These are phyloP conservation scores for Dactylellina sp. DNA, from an alignment of 2,329 filamentous ascomycete species.

Conservation along the genomic window DNA sequence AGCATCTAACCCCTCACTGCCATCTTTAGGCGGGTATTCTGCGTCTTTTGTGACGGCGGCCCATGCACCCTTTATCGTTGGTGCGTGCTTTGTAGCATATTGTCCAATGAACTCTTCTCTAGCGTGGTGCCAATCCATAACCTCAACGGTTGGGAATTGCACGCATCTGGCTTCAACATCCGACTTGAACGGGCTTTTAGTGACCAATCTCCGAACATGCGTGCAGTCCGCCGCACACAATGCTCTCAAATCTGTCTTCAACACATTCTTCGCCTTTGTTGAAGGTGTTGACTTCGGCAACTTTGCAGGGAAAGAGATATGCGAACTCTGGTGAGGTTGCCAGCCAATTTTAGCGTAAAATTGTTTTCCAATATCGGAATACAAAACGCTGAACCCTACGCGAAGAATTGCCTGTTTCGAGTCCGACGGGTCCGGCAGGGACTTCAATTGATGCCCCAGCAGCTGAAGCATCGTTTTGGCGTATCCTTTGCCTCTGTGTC, in stretches of 20 bases:
- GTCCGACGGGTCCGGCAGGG: constrained; percentile 33
- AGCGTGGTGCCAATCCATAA: constrained; percentile 56
- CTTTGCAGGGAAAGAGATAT: constrained; percentile 54
- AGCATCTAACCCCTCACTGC: constrained; percentile 38
- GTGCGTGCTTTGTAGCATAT: constrained; percentile 37
- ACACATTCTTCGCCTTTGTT: constrained; percentile 40
- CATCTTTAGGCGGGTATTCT: constrained; percentile 44
- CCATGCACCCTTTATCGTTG: constrained; percentile 48
- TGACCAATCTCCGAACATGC: constrained; percentile 29
- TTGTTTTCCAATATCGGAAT: constrained; percentile 55
- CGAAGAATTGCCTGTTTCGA: constrained; percentile 22
- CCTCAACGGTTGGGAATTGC: constrained; percentile 44
- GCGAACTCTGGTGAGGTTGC: constrained; percentile 50
- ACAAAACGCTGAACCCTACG: constrained; percentile 56
- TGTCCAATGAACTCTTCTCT: constrained; percentile 55
- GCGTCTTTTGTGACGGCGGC: constrained; percentile 24
- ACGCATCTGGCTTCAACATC: constrained; percentile 48
- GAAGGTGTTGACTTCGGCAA: constrained; percentile 37
- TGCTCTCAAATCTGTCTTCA: constrained; percentile 50
- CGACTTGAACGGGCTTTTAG: constrained; percentile 31
- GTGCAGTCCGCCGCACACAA: constrained; percentile 49
- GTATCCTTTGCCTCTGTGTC: constrained; percentile 53
- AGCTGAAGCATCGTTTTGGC: constrained; percentile 53
- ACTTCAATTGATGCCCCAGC: constrained; percentile 39
- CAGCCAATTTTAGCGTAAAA: constrained; percentile 54